Evolutionary conservation across 257 asterid genomes (phyloP), one percentile per base, ranked within the genome.

Genomic region (Cordia subcordata): DNA sequence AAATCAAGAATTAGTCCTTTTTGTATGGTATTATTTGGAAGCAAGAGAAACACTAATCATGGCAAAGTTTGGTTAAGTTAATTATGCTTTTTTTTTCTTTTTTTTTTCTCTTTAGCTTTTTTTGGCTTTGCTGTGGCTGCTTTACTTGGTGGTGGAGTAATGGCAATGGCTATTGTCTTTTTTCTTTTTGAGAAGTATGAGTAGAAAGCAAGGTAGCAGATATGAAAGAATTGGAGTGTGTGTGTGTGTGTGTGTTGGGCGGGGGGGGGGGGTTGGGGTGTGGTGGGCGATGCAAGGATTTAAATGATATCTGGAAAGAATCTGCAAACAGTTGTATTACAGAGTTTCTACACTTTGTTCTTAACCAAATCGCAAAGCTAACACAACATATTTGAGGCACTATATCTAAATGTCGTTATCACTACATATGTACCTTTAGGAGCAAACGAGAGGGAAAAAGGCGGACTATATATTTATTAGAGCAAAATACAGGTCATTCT

Each of bases 31-130:
- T 65, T 70, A 70, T 40, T 68, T 68, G 59, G 62, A 79, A 79
- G 85, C 82, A 76, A 81, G 76, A 22, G 58, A 67, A 49, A 72
- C 65, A 67, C 67, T 58, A 62, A 82, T 84, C 58, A 85, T 75
- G 37, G 35, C 63, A 10, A 17, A 57, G 71, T 75, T 68, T 57
- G 81, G 74, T 65, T 49, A 17, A 49, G 54, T 16, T 61, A 50
- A 72, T 66, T 64, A 70, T 72, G 61, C 6, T 27, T 27, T 27
- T 27, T 27, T 27, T 27, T 27, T 61, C 20, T 54, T 52, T 47
- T 12, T 37, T 27, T 54, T 27, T 62, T 20, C 50, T 52, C 40
- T 12, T 37, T n/a, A n/a, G n/a, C n/a, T n/a, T n/a, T n/a, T n/a
- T n/a, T n/a, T n/a, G n/a, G n/a, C n/a, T n/a, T 27, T 54, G 5